Conservation (phyloP, 768 basidiomycete species). For the Tremella mesenterica region DNA sequence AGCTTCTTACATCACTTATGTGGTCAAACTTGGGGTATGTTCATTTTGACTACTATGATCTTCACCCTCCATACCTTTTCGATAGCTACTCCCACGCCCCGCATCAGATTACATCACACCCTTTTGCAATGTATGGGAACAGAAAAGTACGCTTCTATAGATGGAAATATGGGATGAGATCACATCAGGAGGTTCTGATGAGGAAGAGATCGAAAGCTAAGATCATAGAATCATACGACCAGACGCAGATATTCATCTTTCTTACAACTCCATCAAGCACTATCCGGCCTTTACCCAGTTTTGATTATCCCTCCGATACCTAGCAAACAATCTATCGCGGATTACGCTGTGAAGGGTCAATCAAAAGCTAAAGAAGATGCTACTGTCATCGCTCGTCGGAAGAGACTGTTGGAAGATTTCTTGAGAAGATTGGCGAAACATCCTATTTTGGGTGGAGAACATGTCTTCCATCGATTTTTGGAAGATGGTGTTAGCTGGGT, state of each 20-base stretch:
- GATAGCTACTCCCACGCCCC: no score
- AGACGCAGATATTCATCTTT: conserved; percentile 95
- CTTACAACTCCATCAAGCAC: conserved; percentile 74
- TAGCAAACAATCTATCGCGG: conserved; percentile 86
- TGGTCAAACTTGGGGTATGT: conserved; percentile 75
- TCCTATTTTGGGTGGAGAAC: conserved; percentile 91
- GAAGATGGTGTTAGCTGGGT: conserved; percentile 92
- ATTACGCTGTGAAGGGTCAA: conserved; percentile 83
- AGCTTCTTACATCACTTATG: conserved; percentile 87
- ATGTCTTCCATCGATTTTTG: conserved; percentile 90
- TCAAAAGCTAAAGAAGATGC: conserved; percentile 89
- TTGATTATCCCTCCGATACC: conserved; percentile 96
- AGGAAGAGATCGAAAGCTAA: conserved; percentile 9
- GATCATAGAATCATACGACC: conserved; percentile 62
- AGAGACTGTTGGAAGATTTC: conserved; percentile 92
- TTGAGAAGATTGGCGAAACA: conserved; percentile 80
- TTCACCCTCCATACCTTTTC: conserved; percentile 22
- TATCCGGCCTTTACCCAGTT: conserved; percentile 85
- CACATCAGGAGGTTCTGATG: no score
- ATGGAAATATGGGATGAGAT: no score
- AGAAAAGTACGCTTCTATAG: no score
- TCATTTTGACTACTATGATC: no score
- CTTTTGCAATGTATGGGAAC: no score
- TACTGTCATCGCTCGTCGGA: conserved; percentile 78
- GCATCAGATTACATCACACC: no score